Evolutionary conservation across 805 yeast species (phyloP), one percentile per base, ranked within the genome.

Genomic region (Kazachstania taianensis): DNA sequence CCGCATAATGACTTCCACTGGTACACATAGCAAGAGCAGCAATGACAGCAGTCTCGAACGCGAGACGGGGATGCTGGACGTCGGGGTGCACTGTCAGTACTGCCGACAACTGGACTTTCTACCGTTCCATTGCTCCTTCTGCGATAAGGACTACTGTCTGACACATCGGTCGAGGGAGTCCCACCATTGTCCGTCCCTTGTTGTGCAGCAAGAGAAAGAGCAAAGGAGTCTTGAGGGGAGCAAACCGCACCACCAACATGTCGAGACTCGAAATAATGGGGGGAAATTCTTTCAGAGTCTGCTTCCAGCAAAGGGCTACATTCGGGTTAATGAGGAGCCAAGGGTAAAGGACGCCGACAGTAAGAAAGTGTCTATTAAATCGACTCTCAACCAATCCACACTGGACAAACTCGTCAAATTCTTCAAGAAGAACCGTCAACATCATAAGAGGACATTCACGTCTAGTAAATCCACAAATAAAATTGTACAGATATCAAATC

Each of bases 41-140:
- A 9, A 22, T 9, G 12, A 9, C 25, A 22, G 8, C 12, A 22
- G 4, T 22, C 12, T 22, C 12, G 12, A 22, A n/a, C 25, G 19
- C 14, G 60, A 55, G 36, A 48, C 47, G 3, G 60, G 60, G 6
- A 57, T 57, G 60, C 41, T 57, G 12, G 62, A 57, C 41, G 62
- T 55, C n/a, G 62, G 62, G 2, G 52, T 53, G 20, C 62, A 57
- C 33, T 57, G 62, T 38, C 37, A 39, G 14, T 55, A 42, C 35
- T 57, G 62, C 34, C 39, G 53, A 28, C 53, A 57, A 36, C 19
- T 55, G 7, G 62, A 57, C 36, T 57, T 57, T 33, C 38, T 57
- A 20, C 62, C 62, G 5, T 57, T 57, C 41, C 57, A 53, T 36
- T 57, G 62, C 37, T 33, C 41, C 5, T 40, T 25, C 20, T 57